phyloP scores from a whole-genome alignment of 2,329 filamentous ascomycete species.

The Arthrobotrys conoides region DNA sequence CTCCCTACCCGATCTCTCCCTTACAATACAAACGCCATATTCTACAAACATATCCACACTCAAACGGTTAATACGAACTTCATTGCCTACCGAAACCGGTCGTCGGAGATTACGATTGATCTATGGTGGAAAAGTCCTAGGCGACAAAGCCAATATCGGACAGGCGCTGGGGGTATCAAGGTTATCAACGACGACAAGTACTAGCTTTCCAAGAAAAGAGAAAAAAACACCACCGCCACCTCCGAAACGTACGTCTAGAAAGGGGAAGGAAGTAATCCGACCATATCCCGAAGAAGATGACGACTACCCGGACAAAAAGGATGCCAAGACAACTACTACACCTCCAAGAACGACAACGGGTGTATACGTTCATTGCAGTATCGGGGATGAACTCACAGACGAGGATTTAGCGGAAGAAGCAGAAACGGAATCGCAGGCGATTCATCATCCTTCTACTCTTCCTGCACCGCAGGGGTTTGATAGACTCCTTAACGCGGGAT shows the following conservation, averaged over 20 bases:
- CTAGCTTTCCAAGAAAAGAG: constrained; percentile 62
- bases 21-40: constrained; percentile 79
- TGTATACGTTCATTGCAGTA: constrained; percentile 92
- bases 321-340: constrained; percentile 64
- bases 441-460: constrained; percentile 67
- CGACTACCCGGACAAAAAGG: constrained; percentile 65
- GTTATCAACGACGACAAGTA: constrained; percentile 70
- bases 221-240: constrained; percentile 50
- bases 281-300: constrained; percentile 80
- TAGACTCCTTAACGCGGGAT: constrained; percentile 82
- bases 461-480: constrained; percentile 85
- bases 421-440: constrained; percentile 64
- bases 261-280: constrained; percentile 64
- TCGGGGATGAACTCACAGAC: constrained; percentile 80
- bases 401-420: constrained; percentile 80
- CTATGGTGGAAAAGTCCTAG: constrained; percentile 86
- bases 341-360: constrained; percentile 66
- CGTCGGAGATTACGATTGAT: constrained; percentile 86
- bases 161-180: constrained; percentile 77
- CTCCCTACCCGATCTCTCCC: constrained; percentile 83
- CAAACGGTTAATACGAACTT: constrained; percentile 83
- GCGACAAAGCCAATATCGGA: constrained; percentile 79
- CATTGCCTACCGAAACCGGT: constrained; percentile 75
- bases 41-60: constrained; percentile 81
- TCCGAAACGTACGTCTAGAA: constrained; percentile 58